Percentiles rank a stretch among this genome's conserved stretches.
These are phyloP conservation scores for Ascochyta clinopodiicola DNA, from an alignment of 2,329 filamentous ascomycete genomes.

Conservation along the genomic window DNA sequence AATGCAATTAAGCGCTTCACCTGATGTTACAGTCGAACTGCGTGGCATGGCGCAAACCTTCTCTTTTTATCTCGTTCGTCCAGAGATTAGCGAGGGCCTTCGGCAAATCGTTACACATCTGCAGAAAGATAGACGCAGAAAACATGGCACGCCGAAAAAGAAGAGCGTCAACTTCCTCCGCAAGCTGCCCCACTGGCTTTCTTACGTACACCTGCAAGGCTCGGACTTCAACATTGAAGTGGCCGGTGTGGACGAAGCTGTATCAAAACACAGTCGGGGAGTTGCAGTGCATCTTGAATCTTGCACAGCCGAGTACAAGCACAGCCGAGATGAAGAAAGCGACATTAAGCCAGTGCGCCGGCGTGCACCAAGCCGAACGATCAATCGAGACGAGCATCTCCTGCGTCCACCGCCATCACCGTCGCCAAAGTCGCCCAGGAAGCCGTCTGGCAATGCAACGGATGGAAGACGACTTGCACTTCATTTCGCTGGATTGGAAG, in stretches of 20 bases:
- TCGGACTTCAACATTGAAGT: constrained; percentile 90
- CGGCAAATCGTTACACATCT: constrained; percentile 90
- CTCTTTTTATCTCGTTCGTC: constrained; percentile 85
- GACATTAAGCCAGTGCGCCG: constrained; percentile 67
- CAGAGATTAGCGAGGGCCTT: constrained; percentile 90
- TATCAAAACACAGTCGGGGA: constrained; percentile 82
- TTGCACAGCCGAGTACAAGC: constrained; percentile 87
- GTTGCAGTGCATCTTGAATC: constrained; percentile 85
- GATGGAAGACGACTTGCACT: constrained; percentile 85
- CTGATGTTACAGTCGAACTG: constrained; percentile 81
- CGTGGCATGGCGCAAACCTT: constrained; percentile 85
- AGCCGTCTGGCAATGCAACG: constrained; percentile 56
- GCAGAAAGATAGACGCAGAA: constrained; percentile 55
- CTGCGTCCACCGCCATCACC: constrained; percentile 59
- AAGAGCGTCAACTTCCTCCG: constrained; percentile 69
- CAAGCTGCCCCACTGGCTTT: constrained; percentile 80
- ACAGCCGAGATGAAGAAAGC: constrained; percentile 73
- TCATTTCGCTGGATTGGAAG: constrained; percentile 83
- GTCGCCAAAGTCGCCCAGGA: constrained; percentile 58
- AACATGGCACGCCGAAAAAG: constrained; percentile 49
- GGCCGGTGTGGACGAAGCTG: constrained; percentile 82
- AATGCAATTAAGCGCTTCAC: constrained; percentile 80
- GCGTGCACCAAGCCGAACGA: constrained; percentile 71
- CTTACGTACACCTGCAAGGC: constrained; percentile 83
- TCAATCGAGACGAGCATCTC: constrained; percentile 67